These are phyloP conservation scores for Moesziomyces parantarcticus DNA, from an alignment of 1,284 basidiomycete genomes.

Conservation along the genomic window DNA sequence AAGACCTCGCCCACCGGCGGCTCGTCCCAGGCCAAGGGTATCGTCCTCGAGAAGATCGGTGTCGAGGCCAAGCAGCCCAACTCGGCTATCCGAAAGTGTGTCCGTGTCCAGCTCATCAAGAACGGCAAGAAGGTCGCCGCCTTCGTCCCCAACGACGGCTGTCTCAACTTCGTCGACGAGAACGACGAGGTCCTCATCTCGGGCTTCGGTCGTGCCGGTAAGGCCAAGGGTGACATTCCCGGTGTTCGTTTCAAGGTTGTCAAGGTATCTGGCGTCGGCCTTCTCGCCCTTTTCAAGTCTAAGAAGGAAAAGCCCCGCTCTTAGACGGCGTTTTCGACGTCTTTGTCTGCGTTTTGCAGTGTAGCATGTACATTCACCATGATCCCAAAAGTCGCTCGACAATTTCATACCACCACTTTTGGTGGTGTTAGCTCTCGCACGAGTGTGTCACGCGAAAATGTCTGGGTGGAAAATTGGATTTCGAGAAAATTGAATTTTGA, in stretches of 20 bases:
- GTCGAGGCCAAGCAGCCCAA: slow-evolving; percentile 95
- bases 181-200: slow-evolving; percentile 99
- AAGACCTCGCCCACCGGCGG: slow-evolving; percentile 99
- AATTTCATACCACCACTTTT: too few relatives aligned
- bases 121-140: slow-evolving; percentile 90
- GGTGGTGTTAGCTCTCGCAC: too few relatives aligned
- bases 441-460: too few relatives aligned
- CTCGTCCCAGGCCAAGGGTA: slow-evolving; percentile 99
- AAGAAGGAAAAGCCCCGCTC: slow-evolving; percentile 67
- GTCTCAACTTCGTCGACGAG: slow-evolving; percentile 89
- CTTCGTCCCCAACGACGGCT: slow-evolving; percentile 84
- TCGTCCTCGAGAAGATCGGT: slow-evolving; percentile 97
- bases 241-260: slow-evolving; percentile 98
- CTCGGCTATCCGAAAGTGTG: slow-evolving; percentile 99
- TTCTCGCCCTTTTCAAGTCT: slow-evolving; percentile 69
- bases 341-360: too few relatives aligned
- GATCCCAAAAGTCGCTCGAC: too few relatives aligned
- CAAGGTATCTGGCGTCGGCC: slow-evolving; percentile 98
- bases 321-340: slow-evolving; percentile 28
- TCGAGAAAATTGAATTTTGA: too few relatives aligned
- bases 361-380: too few relatives aligned
- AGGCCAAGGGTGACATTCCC: slow-evolving; percentile 93
- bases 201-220: slow-evolving; percentile 99
- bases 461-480: too few relatives aligned
- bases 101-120: slow-evolving; percentile 99